Conservation (phyloP, 768 basidiomycete genomes). For the Paxillus rubicundulus region DNA sequence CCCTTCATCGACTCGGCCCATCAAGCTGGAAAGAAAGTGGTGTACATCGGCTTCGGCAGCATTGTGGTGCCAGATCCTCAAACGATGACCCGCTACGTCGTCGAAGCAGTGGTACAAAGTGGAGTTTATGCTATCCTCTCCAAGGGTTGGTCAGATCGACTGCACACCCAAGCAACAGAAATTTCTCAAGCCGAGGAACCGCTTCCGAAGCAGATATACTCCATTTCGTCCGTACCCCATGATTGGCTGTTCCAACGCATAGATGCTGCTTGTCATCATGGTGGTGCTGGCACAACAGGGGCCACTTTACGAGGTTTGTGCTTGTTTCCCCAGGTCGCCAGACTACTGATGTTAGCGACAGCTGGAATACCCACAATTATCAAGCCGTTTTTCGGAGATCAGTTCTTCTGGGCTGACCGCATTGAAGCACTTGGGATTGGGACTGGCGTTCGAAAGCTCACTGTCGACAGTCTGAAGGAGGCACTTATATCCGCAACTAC, state of each 20-base stretch:
- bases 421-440: constrained; percentile 97
- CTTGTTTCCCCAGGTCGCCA: neutral
- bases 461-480: constrained; percentile 70
- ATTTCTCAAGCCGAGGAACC: constrained; percentile 63
- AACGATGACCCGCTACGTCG: constrained; percentile 86
- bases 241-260: constrained; percentile 95
- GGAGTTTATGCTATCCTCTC: constrained; percentile 92
- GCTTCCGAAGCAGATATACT: constrained; percentile 75
- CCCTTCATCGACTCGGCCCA: constrained; percentile 82
- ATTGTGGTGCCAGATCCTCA: constrained; percentile 96
- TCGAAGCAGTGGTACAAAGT: constrained; percentile 83
- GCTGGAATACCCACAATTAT: constrained; percentile 95
- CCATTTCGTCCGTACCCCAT: constrained; percentile 84
- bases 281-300: constrained; percentile 94
- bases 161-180: constrained; percentile 63
- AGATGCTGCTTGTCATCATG: constrained; percentile 97
- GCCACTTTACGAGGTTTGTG: constrained; percentile 83
- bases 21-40: constrained; percentile 76
- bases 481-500: constrained; percentile 82
- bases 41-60: constrained; percentile 97
- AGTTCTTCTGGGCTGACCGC: constrained; percentile 96
- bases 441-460: constrained; percentile 82
- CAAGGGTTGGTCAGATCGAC: constrained; percentile 96
- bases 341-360: constrained; percentile 26
- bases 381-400: constrained; percentile 97